Evolutionary conservation across 78 protist species (phyloP).

Genomic region (Cavenderia fasciculata): DNA sequence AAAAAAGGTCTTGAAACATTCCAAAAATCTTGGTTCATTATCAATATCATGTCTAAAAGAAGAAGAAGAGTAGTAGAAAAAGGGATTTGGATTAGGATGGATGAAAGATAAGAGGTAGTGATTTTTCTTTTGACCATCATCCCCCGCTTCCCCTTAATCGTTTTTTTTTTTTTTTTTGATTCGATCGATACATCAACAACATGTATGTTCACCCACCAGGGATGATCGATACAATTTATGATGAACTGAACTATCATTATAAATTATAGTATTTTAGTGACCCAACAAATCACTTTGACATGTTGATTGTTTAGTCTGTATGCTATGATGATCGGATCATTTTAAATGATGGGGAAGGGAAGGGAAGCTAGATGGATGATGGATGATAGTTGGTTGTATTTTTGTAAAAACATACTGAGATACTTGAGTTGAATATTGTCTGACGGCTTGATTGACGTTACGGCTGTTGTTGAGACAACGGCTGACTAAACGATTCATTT

Average conservation of each 20-base stretch:
- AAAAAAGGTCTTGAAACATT: slow-evolving; percentile 82
- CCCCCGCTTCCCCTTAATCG: too few species aligned
- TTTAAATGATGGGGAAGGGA: background rate
- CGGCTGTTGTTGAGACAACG: background rate
- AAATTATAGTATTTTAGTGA: too few species aligned
- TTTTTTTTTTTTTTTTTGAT: background rate
- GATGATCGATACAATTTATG: too few species aligned
- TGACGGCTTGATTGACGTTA: background rate
- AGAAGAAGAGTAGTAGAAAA: too few species aligned
- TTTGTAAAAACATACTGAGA: background rate
- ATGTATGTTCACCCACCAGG: background rate
- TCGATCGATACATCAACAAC: background rate
- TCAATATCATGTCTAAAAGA: slow-evolving; percentile 57
- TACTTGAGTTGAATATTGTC: background rate
- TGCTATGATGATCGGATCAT: background rate
- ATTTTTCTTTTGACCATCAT: too few species aligned
- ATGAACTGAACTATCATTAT: too few species aligned
- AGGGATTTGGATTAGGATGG: too few species aligned
- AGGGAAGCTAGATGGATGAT: too few species aligned
- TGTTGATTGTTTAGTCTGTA: background rate
- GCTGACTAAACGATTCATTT: background rate
- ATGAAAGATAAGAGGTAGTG: too few species aligned
- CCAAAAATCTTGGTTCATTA: slow-evolving; percentile 81
- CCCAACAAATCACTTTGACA: too few species aligned
- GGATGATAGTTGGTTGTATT: background rate